Conservation (phyloP, 2,329 filamentous ascomycete species). For the Diplodia intermedia region DNA sequence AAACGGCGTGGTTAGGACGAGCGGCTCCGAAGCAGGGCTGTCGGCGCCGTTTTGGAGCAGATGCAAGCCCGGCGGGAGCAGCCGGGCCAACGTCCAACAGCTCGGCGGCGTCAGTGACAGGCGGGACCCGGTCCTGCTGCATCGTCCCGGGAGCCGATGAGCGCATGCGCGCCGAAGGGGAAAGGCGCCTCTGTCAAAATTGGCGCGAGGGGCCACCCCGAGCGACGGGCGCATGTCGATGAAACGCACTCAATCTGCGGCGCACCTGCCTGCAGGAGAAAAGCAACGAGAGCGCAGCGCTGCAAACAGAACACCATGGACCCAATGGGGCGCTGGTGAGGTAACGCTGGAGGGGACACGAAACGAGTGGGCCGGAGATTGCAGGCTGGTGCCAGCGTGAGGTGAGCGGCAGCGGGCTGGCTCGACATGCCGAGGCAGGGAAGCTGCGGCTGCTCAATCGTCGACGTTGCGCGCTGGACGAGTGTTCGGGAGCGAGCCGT, state of each 20-base stretch:
- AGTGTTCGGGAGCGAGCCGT: constrained; percentile 30
- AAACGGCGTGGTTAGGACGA: constrained; percentile 5
- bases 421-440: constrained; percentile 5
- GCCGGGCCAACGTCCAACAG: constrained; percentile 30
- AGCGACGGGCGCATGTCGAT: constrained; percentile 14
- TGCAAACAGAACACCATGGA: constrained; percentile 19
- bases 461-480: constrained; percentile 29
- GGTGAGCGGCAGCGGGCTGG: neutral
- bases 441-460: constrained; percentile 23
- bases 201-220: constrained; percentile 5
- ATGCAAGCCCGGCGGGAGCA: constrained; percentile 29
- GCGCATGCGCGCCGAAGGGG: constrained; percentile 15
- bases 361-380: constrained; percentile 28
- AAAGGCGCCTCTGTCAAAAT: constrained; percentile 2
- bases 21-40: neutral
- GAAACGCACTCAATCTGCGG: constrained; percentile 30
- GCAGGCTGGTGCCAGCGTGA: neutral
- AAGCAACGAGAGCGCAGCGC: constrained; percentile 21
- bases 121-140: constrained; percentile 25
- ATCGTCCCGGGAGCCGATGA: constrained; percentile 28
- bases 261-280: constrained; percentile 4
- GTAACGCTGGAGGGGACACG: constrained; percentile 12
- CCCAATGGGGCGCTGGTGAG: constrained; percentile 17
- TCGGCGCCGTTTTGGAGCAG: constrained; percentile 24
- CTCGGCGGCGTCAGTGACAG: constrained; percentile 16